Conservation (phyloP, 257 asterid species). For the Solanum boliviense region DNA sequence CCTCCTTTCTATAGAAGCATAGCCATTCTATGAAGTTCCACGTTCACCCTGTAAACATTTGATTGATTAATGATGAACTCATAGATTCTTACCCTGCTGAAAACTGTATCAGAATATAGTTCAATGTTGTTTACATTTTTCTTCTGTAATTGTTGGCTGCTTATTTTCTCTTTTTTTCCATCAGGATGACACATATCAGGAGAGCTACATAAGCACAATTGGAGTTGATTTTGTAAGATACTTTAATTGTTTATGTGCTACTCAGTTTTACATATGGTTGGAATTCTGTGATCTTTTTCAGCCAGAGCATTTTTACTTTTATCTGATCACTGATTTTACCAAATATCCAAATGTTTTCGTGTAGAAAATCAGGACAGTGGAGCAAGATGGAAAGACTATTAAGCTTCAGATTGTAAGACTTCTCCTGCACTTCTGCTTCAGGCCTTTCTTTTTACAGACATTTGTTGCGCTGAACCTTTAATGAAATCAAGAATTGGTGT, state of each 20-base stretch:
- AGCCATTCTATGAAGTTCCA: not conserved
- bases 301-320: not conserved
- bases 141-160: not conserved
- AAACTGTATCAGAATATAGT: not conserved
- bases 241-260: not conserved
- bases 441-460: not conserved
- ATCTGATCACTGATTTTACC: not conserved
- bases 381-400: constrained; percentile 3
- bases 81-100: not conserved
- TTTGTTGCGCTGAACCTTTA: not conserved
- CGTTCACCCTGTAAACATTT: not conserved
- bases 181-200: constrained; percentile 55
- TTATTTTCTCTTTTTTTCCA: not conserved
- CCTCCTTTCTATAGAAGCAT: not conserved
- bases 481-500: not conserved
- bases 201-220: constrained; percentile 57
- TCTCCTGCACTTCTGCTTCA: not conserved
- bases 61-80: not conserved
- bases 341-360: not conserved
- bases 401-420: constrained; percentile 2
- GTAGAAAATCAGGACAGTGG: constrained; percentile 1
- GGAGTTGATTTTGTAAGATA: constrained; percentile 53
- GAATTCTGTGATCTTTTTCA: not conserved
- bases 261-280: not conserved
- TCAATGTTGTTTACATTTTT: not conserved